Base-by-base conservation (phyloP, 2,329 filamentous ascomycete species). In the Akanthomyces muscarius region DNA sequence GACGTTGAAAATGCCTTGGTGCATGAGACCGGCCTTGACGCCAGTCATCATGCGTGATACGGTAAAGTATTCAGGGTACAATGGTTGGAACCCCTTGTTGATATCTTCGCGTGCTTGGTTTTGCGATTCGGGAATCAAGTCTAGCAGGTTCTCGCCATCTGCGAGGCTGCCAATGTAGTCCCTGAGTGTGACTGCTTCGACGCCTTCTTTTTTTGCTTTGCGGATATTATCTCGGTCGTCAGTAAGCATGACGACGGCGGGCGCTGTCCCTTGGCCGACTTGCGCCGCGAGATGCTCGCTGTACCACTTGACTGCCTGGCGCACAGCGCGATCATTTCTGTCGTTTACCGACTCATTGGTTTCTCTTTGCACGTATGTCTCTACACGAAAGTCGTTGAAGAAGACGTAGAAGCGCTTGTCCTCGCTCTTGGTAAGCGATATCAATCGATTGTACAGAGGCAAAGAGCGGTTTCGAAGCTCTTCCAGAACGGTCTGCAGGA, bases 371-470 rank as follows among this genome's bases (percentile, higher is more conserved):
- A 97, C 86, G 71, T 97, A 90, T 0, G 95, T 99, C 75, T 99
- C 96, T 45, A 93, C 81, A 58, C 94, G 86, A 73, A 99, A 99
- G 71, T 99, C 95, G 75, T 99, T 99, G 85, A 98, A 98, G 75
- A 99, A 99, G 59, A 99, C 91, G 72, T 98, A 97, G 74, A 97
- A 98, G 61, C 94, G 87, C 81, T 99, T 99, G 68, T 96, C 92
- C 70, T 97, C 92, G 71, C 94, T 97, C 77, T 94, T 96, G 45
- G 93, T 96, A 66, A 99, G 81, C 25, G 90, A 88, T 68, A 98
- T 86, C 56, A 99, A 81, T 45, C 95, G 90, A 75, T 97, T 97
- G 79, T 98, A 99, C 44, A 99, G 85, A 48, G 95, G 95, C 65
- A 98, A 77, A 14, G 94, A 98, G 69, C 93, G 87, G 74, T 97